A percentile compares a stretch with the other conserved stretches of the same genome.
These are phyloP conservation scores for Lipomyces starkeyi DNA, from an alignment of 805 yeast genomes.

Conservation along the genomic window DNA sequence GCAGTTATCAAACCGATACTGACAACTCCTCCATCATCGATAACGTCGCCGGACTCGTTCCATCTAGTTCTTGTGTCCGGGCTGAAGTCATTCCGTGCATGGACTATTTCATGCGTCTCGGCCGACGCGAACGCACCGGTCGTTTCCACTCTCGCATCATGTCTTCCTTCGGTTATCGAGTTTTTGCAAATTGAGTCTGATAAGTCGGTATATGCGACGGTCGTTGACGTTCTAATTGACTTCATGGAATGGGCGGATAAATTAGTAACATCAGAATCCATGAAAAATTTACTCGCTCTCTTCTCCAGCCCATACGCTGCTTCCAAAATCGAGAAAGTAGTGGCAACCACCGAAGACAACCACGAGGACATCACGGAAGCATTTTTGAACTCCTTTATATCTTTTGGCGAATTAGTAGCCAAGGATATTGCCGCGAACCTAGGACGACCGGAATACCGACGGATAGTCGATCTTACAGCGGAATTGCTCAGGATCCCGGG, in stretches of 20 bases:
- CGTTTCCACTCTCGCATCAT: conserved; percentile 8
- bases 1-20: conserved; percentile 17
- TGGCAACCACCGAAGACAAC: conserved; percentile 47
- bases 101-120: conserved; percentile 27
- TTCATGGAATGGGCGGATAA: conserved; percentile 34
- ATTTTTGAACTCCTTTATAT: conserved; percentile 26
- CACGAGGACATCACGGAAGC: conserved; percentile 41
- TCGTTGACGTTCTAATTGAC: conserved; percentile 26
- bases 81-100: conserved; percentile 24
- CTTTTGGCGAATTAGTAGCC: conserved; percentile 34
- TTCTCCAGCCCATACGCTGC: conserved; percentile 27
- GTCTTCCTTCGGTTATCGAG: conserved; percentile 11
- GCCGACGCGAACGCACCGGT: conserved; percentile 11
- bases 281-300: conserved; percentile 11
- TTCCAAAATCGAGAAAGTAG: conserved; percentile 46
- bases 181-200: conserved; percentile 26
- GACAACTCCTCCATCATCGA: conserved; percentile 3
- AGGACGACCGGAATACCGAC: conserved; percentile 5
- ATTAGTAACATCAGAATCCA: conserved; percentile 14
- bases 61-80: conserved; percentile 21
- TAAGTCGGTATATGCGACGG: conserved; percentile 23
- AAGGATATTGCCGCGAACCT: conserved; percentile 20
- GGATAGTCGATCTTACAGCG: conserved; percentile 23
- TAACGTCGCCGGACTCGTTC: conserved; percentile 12
- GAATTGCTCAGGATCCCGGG: conserved; percentile 27